Evolutionary conservation across 208 protist species (phyloP).

Genomic region (Wallacemonas rigidus): DNA sequence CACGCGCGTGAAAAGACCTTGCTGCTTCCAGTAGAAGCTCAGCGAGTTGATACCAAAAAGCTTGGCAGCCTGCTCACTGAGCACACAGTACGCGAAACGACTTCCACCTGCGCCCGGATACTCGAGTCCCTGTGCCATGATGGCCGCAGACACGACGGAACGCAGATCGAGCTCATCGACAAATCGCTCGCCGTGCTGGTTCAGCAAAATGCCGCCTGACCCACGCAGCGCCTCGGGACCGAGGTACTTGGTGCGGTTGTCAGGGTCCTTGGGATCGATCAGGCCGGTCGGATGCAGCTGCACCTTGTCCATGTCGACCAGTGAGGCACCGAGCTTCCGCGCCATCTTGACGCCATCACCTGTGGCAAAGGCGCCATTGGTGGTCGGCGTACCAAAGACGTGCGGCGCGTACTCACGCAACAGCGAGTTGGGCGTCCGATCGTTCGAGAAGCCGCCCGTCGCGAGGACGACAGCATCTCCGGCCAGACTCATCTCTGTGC

Average conservation of each 20-base stretch:
- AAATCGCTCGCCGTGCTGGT: conserved; percentile 90
- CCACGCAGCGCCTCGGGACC: conserved; percentile 95
- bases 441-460: conserved; percentile 88
- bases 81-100: conserved; percentile 73
- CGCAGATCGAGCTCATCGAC: conserved; percentile 95
- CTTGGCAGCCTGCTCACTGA: conserved; percentile 66
- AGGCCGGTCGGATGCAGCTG: conserved; percentile 96
- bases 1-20: conserved; percentile 64
- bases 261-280: conserved; percentile 89
- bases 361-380: conserved; percentile 88
- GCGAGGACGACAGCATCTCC: conserved; percentile 85
- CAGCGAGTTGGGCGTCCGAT: conserved; percentile 56
- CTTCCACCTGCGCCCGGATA: conserved; percentile 53
- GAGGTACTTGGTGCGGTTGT: conserved; percentile 88
- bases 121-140: conserved; percentile 60
- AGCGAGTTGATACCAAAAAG: conserved; percentile 72
- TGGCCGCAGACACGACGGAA: conserved; percentile 89
- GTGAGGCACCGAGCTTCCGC: conserved; percentile 50
- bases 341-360: conserved; percentile 83
- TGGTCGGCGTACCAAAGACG: conserved; percentile 79
- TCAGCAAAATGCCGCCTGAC: conserved; percentile 93
- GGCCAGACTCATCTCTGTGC: conserved; percentile 33
- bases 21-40: conserved; percentile 74
- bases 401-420: conserved; percentile 80
- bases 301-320: conserved; percentile 93